Evolutionary conservation across 441 rosid genomes (phyloP).

Genomic region (Hypseocharis bilobata): DNA sequence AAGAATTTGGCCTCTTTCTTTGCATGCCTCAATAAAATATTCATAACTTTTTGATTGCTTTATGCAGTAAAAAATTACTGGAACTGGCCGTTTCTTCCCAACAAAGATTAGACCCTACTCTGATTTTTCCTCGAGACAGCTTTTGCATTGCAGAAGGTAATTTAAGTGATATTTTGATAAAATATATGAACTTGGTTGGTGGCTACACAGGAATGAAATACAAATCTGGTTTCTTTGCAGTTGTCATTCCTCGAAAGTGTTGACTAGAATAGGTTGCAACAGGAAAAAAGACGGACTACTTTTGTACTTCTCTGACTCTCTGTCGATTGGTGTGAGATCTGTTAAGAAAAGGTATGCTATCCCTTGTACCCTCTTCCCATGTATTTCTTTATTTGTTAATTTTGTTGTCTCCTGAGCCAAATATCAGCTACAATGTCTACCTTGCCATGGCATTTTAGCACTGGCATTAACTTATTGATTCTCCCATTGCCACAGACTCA

Average conservation of each 20-base stretch:
- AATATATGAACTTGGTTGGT: background rate
- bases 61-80: constrained; percentile 48
- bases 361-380: background rate
- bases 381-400: background rate
- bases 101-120: constrained; percentile 38
- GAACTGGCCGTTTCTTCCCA: constrained; percentile 37
- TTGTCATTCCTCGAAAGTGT: constrained; percentile 51
- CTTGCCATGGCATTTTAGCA: background rate
- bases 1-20: background rate
- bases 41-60: constrained; percentile 6
- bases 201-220: constrained; percentile 14
- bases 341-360: background rate
- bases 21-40: background rate
- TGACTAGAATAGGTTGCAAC: constrained; percentile 22
- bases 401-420: background rate
- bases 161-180: background rate
- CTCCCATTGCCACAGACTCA: too few species aligned
- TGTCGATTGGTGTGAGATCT: background rate
- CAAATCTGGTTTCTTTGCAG: constrained; percentile 27
- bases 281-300: constrained; percentile 1
- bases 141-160: constrained; percentile 52
- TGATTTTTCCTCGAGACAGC: constrained; percentile 39
- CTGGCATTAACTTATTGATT: background rate
- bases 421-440: background rate
- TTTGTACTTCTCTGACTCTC: background rate